These are phyloP conservation scores for Zangia roseola DNA, from an alignment of 768 basidiomycete species.

Conservation along the genomic window DNA sequence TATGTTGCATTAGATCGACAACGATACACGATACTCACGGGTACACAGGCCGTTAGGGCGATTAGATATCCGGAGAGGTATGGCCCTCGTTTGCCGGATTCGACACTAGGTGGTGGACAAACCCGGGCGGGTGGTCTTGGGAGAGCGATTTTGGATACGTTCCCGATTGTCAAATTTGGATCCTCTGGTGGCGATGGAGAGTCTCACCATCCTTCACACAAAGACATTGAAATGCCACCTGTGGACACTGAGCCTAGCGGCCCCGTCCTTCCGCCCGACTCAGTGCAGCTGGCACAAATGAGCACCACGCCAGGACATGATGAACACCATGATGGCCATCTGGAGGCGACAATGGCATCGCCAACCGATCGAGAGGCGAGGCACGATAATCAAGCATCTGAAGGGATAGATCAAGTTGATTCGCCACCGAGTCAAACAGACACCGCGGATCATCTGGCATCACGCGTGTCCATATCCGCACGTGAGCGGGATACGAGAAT, in stretches of 20 bases:
- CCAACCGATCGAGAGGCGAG: neutral
- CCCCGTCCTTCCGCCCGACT: conserved; percentile 1
- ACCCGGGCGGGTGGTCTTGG: conserved; percentile 83
- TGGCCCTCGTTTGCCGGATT: conserved; percentile 60
- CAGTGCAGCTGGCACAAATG: conserved; percentile 13
- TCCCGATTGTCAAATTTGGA: conserved; percentile 89
- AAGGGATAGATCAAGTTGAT: conserved; percentile 8
- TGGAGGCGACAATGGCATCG: neutral
- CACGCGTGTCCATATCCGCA: neutral
- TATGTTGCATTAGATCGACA: conserved; percentile 35
- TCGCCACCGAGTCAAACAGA: neutral
- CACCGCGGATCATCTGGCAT: neutral
- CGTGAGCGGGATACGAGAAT: conserved; percentile 41
- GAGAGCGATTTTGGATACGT: conserved; percentile 92
- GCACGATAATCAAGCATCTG: conserved; percentile 1
- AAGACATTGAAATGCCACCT: conserved; percentile 34
- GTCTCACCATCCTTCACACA: conserved; percentile 13
- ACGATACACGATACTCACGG: neutral
- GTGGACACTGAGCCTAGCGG: neutral
- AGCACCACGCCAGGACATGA: neutral
- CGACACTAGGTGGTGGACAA: conserved; percentile 39
- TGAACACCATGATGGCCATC: neutral
- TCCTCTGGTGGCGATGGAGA: conserved; percentile 19
- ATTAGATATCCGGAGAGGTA: conserved; percentile 90
- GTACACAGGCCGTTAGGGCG: conserved; percentile 70